phyloP scores from a whole-genome alignment of 768 basidiomycete species.

The Kondoa subrosea region DNA sequence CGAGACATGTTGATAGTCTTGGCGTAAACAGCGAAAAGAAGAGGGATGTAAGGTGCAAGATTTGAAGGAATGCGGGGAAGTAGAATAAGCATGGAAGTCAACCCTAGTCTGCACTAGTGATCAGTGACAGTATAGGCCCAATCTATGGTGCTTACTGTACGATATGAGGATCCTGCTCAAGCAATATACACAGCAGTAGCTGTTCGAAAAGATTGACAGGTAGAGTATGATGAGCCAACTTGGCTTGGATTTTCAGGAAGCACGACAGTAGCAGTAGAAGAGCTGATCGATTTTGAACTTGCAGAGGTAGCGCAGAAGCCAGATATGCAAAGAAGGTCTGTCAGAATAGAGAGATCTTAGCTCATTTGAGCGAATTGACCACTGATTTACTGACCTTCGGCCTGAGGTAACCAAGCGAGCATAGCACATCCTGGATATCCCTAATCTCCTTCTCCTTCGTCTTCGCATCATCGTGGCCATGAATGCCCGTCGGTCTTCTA shows the following conservation, averaged over 20 bases:
- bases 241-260: not conserved
- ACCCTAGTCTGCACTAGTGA: not conserved
- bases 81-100: not conserved
- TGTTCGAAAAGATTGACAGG: not conserved
- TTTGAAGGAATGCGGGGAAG: not conserved
- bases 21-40: not conserved
- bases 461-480: not conserved
- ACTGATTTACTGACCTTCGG: not conserved
- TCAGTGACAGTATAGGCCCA: not conserved
- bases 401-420: not conserved
- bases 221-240: not conserved
- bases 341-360: not conserved
- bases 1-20: not conserved
- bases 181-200: slow-evolving; percentile 1
- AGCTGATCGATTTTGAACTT: not conserved
- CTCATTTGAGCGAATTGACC: not conserved
- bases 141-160: not conserved
- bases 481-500: not conserved
- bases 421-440: not conserved
- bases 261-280: not conserved
- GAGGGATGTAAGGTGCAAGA: not conserved
- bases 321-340: not conserved
- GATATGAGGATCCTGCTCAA: not conserved
- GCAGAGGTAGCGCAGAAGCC: not conserved
- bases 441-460: not conserved